Evolutionary conservation across 805 yeast species (phyloP), one percentile per base, ranked within the genome.

Genomic region (Starmerella etchellsii): DNA sequence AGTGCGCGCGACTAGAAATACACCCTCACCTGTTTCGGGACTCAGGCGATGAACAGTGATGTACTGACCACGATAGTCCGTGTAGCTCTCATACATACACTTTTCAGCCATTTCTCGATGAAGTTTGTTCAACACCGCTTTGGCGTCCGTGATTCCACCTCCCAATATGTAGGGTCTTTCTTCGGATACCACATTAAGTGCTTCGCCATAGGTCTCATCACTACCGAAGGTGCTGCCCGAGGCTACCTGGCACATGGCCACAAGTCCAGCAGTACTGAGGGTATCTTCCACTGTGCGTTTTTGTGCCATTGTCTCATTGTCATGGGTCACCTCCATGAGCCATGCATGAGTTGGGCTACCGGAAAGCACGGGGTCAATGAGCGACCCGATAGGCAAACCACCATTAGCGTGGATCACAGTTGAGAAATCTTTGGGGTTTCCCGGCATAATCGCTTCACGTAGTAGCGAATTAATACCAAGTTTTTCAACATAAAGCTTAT

Each of bases 301-400:
- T 52, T 88, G 93, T 32, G 69, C 71, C 2, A 96, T 94, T 18
- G 76, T 78, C 61, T 85, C 91, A 56, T 88, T 88, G 59, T 88
- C 98, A 59, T 88, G 98, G 2, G 97, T 87, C 55, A 96, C 88
- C 56, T 91, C 97, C 96, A 91, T 88, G 52, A 88, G 80, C 52
- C 91, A 66, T 0, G 97, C 95, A 62, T 85, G 96, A 3, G 94
- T 93, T n/a, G 78, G 74, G 33, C 77, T 72, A 3, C 78, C 68
- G 1, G 76, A 67, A 2, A 45, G 39, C 2, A 29, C 21, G 4
- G 36, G 34, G 26, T 32, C 35, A 35, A 88, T 66, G 52, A 81
- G 78, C 0, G 95, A 84, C 4, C 98, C 98, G 58, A 88, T 81
- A 27, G 97, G 95, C 50, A 84, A 69, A 2, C 98, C 98, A 27